phyloP scores from a whole-genome alignment of 768 basidiomycete genomes.

The Chlorophyllum brunneum region DNA sequence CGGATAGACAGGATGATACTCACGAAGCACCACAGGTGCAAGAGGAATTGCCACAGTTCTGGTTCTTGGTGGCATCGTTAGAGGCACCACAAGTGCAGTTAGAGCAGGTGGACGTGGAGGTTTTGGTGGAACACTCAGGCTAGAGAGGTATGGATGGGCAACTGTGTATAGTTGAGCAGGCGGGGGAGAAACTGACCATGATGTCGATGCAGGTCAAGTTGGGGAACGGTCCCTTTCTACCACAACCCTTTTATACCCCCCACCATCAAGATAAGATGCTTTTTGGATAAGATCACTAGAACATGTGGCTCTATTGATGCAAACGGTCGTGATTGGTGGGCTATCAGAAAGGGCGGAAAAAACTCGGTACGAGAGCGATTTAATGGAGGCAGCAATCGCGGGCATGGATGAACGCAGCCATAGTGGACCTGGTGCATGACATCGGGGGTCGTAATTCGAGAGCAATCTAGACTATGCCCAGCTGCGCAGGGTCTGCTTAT shows the following conservation, averaged over 20 bases:
- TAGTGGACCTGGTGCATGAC: too few species aligned
- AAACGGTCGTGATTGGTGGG: not conserved
- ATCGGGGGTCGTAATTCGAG: too few species aligned
- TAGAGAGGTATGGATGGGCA: not conserved
- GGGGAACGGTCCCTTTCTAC: not conserved
- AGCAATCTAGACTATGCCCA: not conserved
- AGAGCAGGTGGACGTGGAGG: constrained; percentile 20
- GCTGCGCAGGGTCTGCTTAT: not conserved
- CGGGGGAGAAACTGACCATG: not conserved
- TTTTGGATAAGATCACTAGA: not conserved
- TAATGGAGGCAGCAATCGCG: too few species aligned
- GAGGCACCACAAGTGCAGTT: constrained; percentile 28
- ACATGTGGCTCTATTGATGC: not conserved
- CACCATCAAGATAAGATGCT: too few species aligned
- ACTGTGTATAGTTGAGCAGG: not conserved
- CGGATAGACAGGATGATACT: not conserved
- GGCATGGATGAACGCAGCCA: too few species aligned
- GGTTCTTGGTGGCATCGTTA: constrained; percentile 32
- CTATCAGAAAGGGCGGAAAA: not conserved
- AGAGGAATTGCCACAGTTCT: constrained; percentile 22
- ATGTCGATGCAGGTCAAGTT: not conserved
- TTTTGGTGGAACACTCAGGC: constrained; percentile 20
- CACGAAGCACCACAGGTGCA: constrained; percentile 9
- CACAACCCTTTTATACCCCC: too few species aligned
- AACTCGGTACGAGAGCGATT: not conserved